These are phyloP conservation scores for Chondrus crispus DNA, from an alignment of 23 red algal genomes.

Conservation along the genomic window DNA sequence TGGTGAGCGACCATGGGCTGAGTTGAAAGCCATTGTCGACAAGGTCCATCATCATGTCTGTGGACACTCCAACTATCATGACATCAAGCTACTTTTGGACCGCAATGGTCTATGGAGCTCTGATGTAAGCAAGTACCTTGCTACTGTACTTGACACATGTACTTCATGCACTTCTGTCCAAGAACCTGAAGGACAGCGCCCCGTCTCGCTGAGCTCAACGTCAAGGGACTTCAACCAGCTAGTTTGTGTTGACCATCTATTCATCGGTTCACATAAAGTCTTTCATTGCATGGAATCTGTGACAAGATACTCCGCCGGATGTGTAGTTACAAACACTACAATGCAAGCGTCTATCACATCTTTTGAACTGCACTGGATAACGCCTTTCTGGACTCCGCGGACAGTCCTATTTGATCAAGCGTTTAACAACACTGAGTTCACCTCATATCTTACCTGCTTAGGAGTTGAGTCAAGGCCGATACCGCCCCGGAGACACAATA, in stretches of 20 bases:
- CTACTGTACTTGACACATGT: neutral
- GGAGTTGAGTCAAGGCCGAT: neutral
- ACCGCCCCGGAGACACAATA: constrained; percentile 9
- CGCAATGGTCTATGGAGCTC: neutral
- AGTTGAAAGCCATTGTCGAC: constrained; percentile 3
- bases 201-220: neutral
- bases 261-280: neutral
- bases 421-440: constrained; percentile 1
- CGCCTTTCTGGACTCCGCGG: constrained; percentile 9
- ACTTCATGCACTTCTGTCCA: neutral
- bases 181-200: neutral
- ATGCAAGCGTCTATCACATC: neutral
- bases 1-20: neutral
- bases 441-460: neutral
- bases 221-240: neutral
- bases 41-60: constrained; percentile 18
- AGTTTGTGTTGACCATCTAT: neutral
- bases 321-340: neutral
- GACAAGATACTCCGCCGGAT: constrained; percentile 2
- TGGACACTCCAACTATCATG: neutral
- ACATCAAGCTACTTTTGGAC: constrained; percentile 22
- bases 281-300: constrained; percentile 14
- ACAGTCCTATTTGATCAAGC: neutral
- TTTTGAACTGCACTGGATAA: constrained; percentile 6
- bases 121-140: constrained; percentile 16